Base-by-base conservation (phyloP, 192 early-diverging fungal species). In the Podila minutissima region DNA sequence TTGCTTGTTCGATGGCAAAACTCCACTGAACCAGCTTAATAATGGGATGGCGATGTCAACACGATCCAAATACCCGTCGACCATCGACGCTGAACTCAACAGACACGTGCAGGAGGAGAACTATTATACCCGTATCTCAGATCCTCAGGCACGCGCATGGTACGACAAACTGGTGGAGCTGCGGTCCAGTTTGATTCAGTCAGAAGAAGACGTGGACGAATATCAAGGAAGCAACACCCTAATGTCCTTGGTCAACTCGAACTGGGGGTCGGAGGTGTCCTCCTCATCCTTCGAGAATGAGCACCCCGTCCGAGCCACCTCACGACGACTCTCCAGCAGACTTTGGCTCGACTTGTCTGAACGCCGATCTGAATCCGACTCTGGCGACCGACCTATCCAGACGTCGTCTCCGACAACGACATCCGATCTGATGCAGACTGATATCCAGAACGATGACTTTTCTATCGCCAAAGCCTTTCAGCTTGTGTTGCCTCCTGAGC, bases 391-490 rank as follows among this genome's bases (percentile, higher is more conserved):
- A n/a, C 53, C 53, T 24, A 55, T 55, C 53, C 53, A 55, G 17
- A 12, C 53, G 19, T 55, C 53, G 8, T 24, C 24, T 5, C 24
- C 53, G 2, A 24, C 53, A 24, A 55, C 53, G 8, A 22, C 9
- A 17, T 7, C 53, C 6, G 53, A 55, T 55, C 22, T 55, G 20
- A 26, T 55, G n/a, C 53, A 55, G 24, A 37, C 33, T 22, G 33
- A 71, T 62, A 32, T 71, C 26, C 59, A 59, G 66, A 66, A 53
- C 8, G 83, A 84, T 49, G 85, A 86, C 32, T 84, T 83, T 53
- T 86, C 83, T 29, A 63, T 87, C 59, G 75, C 83, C 59, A 88
- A 88, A 33, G 83, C 87, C n/a, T 89, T 91, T 48, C 74, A 85
- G 24, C 75, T 83, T 8, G 88, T 78, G 2, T 60, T 85, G 11